Base-by-base conservation (phyloP, 805 yeast genomes). In the Yamadazyma laniorum region DNA sequence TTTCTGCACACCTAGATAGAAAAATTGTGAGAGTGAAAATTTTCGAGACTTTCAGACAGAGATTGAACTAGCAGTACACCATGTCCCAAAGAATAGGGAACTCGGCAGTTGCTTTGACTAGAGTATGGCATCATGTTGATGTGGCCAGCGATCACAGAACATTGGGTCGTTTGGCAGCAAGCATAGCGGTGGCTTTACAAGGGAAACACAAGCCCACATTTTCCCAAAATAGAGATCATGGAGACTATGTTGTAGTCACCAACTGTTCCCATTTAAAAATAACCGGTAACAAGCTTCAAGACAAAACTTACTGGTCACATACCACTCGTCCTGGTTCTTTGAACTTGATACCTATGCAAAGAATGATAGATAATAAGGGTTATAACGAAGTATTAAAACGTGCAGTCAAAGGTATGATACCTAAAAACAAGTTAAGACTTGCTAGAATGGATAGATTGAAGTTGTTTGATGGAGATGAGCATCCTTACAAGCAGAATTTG, bases 151-250 rank as follows among this genome's bases (percentile, higher is more conserved):
- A 93, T 39, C 65, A 71, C 25, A 77, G 99, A 54, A 82, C 97
- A 0, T 64, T 93, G 33, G 99, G 99, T 58, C 82, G 98, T 57
- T 62, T 93, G 40, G 98, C 99, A 3, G 73, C 95, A 1, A 74
- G 82, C 40, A 89, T 93, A 40, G 97, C 99, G 18, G 71, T 80
- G 21, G 81, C 93, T 0, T 72, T 93, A 29, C 88, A 86, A 65
- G 99, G 99, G n/a, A 93, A 93, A 61, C 97, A 93, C 67, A 93
- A 93, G 70, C 99, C 99, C 3, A 76, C 88, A 0, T 83, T 66
- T 48, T 87, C 89, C 53, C 70, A 70, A 21, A 65, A 66, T 49
- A 58, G 84, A 58, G 99, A 93, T 65, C 79, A 82, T 47, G 99
- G 99, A 11, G 99, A 93, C 63, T 93, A 90, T 56, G 97, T 93